Evolutionary conservation across 108 stramenopile genomes (phyloP), one percentile per base, ranked within the genome.

Genomic region (Pseudonitzschia delicatissima): DNA sequence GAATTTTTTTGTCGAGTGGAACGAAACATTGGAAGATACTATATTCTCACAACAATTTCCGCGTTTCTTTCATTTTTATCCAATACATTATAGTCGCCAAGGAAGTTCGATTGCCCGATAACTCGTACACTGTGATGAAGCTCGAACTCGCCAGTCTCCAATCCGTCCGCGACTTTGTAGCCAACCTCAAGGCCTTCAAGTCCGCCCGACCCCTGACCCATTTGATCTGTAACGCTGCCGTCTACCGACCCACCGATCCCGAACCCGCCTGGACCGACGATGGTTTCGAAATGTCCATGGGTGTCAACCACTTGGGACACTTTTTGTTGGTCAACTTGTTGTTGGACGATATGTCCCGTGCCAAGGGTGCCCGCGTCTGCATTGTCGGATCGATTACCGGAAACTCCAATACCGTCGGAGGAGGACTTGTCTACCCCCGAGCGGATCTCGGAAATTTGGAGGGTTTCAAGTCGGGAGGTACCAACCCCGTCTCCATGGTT

Each of bases 271-370:
- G 86, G 84, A 97, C 96, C 29, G 94, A 96, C 67, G 96, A 97
- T 77, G 96, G 96, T n/a, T 98, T 95, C 75, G 96, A 98, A 82
- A 91, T 94, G 87, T 80, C 81, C 53, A 89, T 98, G 94, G 96
- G 93, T 31, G 92, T 96, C 23, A 98, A 98, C 83, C 96, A 98
- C 73, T 77, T 98, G 51, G 96, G 97, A 31, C 97, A 98, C 71
- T 98, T 98, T 74, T 69, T 96, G 58, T 74, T 98, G 45, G 84
- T 81, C 7, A 88, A 96, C 64, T 77, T 96, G 64, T 72, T 98
- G 53, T 61, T 98, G 28, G 89, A 95, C 63, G 96, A 96, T 74
- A 92, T 98, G 86, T 80, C 87, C 66, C 87, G 87, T 74, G 91
- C 92, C 12, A 94, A 96, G 83, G 86, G 84, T 44, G 84, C 96